Evolutionary conservation across 805 yeast species (phyloP).

Genomic region (Myxozyma geophila): DNA sequence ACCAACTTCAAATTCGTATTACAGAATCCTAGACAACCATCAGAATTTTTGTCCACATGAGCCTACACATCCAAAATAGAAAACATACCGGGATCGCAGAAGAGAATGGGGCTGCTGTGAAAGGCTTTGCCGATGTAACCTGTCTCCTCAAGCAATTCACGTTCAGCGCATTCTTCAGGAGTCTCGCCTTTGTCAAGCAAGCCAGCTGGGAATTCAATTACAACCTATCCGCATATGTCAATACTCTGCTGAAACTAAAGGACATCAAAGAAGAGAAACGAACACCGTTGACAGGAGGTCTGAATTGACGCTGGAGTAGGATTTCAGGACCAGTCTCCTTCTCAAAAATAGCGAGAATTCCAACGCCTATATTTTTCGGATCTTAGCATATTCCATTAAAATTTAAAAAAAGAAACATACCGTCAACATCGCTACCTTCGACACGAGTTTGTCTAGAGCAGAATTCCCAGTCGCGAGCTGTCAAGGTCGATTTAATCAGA

Average conservation of each 20-base stretch:
- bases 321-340: conserved; percentile 56
- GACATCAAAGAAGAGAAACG: conserved; percentile 45
- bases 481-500: not conserved
- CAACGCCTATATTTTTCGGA: conserved; percentile 54
- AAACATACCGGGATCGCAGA: conserved; percentile 70
- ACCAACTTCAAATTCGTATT: conserved; percentile 85
- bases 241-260: not conserved
- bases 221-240: conserved; percentile 21
- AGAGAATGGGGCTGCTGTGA: conserved; percentile 55
- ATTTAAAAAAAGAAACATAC: conserved; percentile 42
- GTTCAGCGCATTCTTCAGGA: conserved; percentile 75
- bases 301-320: conserved; percentile 82
- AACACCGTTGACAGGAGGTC: conserved; percentile 90
- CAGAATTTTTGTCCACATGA: not conserved
- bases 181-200: conserved; percentile 79
- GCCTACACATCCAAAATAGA: not conserved
- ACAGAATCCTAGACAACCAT: conserved; percentile 54
- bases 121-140: conserved; percentile 77
- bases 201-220: conserved; percentile 93
- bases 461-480: conserved; percentile 83
- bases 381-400: no score
- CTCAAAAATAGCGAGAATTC: conserved; percentile 74
- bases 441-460: conserved; percentile 80
- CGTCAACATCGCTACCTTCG: conserved; percentile 69
- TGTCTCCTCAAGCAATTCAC: conserved; percentile 91